phyloP scores from a whole-genome alignment of 1,284 basidiomycete species.

The Pascua guehoae region DNA sequence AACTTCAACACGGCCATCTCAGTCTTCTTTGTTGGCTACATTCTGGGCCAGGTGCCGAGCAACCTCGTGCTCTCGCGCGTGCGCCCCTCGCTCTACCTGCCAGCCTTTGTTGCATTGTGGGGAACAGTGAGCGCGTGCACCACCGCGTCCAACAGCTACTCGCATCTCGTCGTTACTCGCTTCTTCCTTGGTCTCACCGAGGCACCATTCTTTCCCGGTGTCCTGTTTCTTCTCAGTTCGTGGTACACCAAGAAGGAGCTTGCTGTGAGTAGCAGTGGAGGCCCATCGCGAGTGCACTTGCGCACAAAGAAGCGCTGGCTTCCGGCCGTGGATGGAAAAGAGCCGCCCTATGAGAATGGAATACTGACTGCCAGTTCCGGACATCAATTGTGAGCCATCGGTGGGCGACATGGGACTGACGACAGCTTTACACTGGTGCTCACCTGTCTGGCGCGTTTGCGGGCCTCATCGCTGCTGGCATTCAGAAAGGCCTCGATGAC shows the following conservation, averaged over 20 bases:
- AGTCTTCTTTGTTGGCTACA: constrained; percentile 45
- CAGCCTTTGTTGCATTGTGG: constrained; percentile 16
- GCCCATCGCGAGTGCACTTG: neutral
- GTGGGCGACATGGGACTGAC: no score
- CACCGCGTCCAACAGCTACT: constrained; percentile 9
- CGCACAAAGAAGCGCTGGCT: no score
- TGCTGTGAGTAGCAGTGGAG: constrained; percentile 10
- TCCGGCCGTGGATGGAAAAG: no score
- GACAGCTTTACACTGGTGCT: constrained; percentile 27
- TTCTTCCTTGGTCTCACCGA: constrained; percentile 36
- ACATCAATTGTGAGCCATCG: constrained; percentile 1
- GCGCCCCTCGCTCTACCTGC: constrained; percentile 13
- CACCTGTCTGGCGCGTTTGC: constrained; percentile 29
- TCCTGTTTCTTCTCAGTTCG: constrained; percentile 20
- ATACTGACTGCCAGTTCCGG: neutral
- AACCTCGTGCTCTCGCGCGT: constrained; percentile 24
- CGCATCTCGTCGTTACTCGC: constrained; percentile 13
- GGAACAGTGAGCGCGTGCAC: constrained; percentile 11
- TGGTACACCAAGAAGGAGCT: constrained; percentile 25
- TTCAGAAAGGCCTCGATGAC: constrained; percentile 18
- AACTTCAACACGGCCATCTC: constrained; percentile 39
- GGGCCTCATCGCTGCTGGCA: constrained; percentile 29
- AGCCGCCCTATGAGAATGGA: no score
- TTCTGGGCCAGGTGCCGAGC: constrained; percentile 33
- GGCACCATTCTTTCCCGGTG: constrained; percentile 34